Base-by-base conservation (phyloP, 495 filamentous ascomycete genomes). In the Xylaria bambusicola region DNA sequence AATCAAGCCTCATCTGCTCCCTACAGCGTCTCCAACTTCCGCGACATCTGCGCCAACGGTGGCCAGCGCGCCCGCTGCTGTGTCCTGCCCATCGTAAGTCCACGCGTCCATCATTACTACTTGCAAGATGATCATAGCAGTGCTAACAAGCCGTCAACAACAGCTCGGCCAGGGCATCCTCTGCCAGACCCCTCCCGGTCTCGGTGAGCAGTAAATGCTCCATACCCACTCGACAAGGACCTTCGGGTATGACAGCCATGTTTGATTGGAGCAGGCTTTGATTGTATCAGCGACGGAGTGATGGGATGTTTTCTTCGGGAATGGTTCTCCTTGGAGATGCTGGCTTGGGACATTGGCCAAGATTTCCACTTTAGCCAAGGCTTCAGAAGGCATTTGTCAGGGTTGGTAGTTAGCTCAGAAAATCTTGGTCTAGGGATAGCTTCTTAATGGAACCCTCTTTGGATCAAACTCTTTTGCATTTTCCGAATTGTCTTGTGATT, bases 41-140 rank as follows among this genome's bases (percentile, higher is more conserved):
- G 20, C 5, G 10, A 35, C 2, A 55, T 64, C 58, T 64, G 62
- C 35, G 57, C 57, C 44, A 10, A 18, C 3, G 50, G 52, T 52
- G 57, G 62, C 46, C 52, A 52, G 15, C 57, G 54, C 8, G 51
- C 62, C 27, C 44, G 41, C 29, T 64, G 62, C 62, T 64, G 62
- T 21, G 62, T 41, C 13, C 0, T 61, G 15, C 62, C 62, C 9
- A 36, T 64, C 24, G 62, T 64, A 61, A 52, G 62, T n/a, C n/a
- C n/a, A n/a, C n/a, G n/a, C n/a, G n/a, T 36, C 12, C 15, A 24
- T 10, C 10, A 33, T 20, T 24, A 0, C 17, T 3, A 17, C 6
- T 42, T 18, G 0, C 15, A 33, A 33, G 29, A 33, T 0, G 1
- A 4, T 31, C 4, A 5, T 13, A 6, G 31, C 2, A 2, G 0